Evolutionary conservation across 2,329 filamentous ascomycete species (phyloP).

Genomic region (Scedosporium apiospermum): DNA sequence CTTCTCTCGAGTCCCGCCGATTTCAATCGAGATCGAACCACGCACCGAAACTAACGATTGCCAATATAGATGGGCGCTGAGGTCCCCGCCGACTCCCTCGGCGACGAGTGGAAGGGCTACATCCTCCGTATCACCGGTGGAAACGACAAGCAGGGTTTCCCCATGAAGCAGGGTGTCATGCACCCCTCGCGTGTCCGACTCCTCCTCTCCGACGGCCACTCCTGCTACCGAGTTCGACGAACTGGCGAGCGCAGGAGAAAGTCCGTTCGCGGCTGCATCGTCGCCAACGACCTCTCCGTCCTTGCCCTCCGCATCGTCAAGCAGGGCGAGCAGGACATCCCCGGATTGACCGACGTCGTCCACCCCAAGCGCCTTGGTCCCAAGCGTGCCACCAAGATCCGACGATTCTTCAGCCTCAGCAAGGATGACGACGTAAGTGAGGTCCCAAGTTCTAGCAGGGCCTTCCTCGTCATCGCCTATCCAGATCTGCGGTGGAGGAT

Average conservation of each 20-base stretch:
- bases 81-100: slow-evolving; percentile 87
- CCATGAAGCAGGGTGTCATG: slow-evolving; percentile 99
- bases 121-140: slow-evolving; percentile 99
- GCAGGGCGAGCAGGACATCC: slow-evolving; percentile 91
- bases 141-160: slow-evolving; percentile 99
- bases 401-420: slow-evolving; percentile 98
- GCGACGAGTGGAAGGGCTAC: slow-evolving; percentile 99
- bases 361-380: slow-evolving; percentile 98
- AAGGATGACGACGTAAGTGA: slow-evolving; percentile 99
- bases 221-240: slow-evolving; percentile 97
- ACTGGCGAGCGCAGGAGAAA: slow-evolving; percentile 99
- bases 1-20: neutral
- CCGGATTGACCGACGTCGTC: slow-evolving; percentile 93
- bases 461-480: slow-evolving; percentile 62
- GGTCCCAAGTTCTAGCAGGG: slow-evolving; percentile 30
- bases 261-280: slow-evolving; percentile 98
- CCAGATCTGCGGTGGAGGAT: slow-evolving; percentile 38
- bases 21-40: neutral
- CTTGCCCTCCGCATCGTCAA: slow-evolving; percentile 93
- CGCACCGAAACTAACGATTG: slow-evolving; percentile 3
- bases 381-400: slow-evolving; percentile 99
- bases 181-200: slow-evolving; percentile 97
- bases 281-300: slow-evolving; percentile 89
- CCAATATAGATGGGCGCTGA: slow-evolving; percentile 68
- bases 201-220: slow-evolving; percentile 92